phyloP scores from a whole-genome alignment of 2,329 filamentous ascomycete genomes.

The Thelonectria rubi region DNA sequence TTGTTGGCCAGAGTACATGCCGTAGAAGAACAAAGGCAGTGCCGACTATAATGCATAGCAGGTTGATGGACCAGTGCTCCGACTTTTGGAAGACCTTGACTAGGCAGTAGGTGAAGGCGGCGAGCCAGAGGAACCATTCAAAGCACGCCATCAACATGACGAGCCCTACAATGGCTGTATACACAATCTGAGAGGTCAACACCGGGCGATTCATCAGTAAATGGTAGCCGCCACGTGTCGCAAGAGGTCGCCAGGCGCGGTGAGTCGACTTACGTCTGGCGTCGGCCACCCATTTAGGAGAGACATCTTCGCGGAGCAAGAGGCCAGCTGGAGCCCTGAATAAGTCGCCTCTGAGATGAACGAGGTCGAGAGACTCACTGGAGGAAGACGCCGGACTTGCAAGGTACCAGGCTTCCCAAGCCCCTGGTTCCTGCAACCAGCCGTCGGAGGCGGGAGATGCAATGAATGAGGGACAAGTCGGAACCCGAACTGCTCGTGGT shows the following conservation, averaged over 20 bases:
- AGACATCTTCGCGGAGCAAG: conserved; percentile 49
- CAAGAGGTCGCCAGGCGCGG: background rate
- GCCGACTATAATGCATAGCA: conserved; percentile 80
- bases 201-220: background rate
- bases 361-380: no score
- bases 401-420: background rate
- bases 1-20: conserved; percentile 56
- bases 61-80: conserved; percentile 82
- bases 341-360: no score
- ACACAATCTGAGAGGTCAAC: conserved; percentile 74
- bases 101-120: conserved; percentile 92
- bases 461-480: background rate
- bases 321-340: background rate
- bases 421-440: background rate
- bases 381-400: background rate
- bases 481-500: background rate
- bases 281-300: conserved; percentile 60
- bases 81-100: conserved; percentile 89
- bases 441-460: background rate
- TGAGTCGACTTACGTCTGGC: conserved; percentile 48
- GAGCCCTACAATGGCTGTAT: conserved; percentile 80
- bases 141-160: conserved; percentile 86
- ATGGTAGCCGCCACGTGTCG: background rate
- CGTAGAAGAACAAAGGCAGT: conserved; percentile 78
- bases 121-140: conserved; percentile 95